Conservation (phyloP, 73 alveolate species). For the Blepharisma japonicum region DNA sequence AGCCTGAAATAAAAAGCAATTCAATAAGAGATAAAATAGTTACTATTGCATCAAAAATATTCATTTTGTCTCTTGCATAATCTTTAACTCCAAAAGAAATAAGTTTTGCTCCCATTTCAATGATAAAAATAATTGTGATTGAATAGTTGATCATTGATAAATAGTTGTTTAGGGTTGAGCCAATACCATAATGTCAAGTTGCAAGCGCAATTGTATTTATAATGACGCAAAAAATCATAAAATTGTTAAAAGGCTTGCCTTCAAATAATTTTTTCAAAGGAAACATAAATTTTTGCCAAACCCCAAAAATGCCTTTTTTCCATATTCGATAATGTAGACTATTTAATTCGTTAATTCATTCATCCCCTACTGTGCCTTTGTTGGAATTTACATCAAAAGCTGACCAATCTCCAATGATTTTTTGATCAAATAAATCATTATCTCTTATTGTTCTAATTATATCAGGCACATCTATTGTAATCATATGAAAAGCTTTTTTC, state of each 20-base stretch:
- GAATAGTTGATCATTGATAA: constrained; percentile 47
- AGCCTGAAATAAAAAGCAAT: constrained; percentile 51
- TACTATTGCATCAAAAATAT: constrained; percentile 65
- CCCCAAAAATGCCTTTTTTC: background rate
- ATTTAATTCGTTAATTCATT: background rate
- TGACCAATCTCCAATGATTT: constrained; percentile 14
- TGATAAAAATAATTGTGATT: constrained; percentile 66
- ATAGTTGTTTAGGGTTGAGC: constrained; percentile 25
- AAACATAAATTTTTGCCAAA: background rate
- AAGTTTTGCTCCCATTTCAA: constrained; percentile 69
- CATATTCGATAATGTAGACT: background rate
- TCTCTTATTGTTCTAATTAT: background rate
- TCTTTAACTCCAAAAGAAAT: constrained; percentile 68
- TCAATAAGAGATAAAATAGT: constrained; percentile 27
- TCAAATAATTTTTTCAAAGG: background rate
- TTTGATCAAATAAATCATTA: background rate
- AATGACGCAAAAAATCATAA: constrained; percentile 64
- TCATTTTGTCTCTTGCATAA: constrained; percentile 73
- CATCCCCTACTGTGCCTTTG: background rate
- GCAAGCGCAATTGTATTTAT: constrained; percentile 71
- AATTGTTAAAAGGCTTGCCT: background rate
- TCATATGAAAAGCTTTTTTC: background rate
- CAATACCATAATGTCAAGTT: constrained; percentile 65
- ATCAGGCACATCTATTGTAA: background rate
- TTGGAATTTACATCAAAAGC: background rate